Evolutionary conservation across 768 basidiomycete species (phyloP), one percentile per base, ranked within the genome.

Genomic region (Tricholoma sp.): DNA sequence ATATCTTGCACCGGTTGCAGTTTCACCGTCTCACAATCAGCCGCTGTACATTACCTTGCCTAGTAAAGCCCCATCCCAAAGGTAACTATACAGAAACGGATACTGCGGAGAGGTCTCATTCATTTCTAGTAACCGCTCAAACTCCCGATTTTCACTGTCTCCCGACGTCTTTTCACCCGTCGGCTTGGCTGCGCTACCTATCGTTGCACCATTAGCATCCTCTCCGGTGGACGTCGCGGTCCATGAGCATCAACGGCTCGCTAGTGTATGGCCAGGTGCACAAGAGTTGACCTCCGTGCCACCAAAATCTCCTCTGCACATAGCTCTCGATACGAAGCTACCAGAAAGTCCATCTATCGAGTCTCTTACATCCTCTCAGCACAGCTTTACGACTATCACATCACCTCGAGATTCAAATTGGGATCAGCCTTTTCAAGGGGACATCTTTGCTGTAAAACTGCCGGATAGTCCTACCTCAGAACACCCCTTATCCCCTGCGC

Each of bases 161-260:
- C 76, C 73, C 0, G 69, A 71, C 14, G 70, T 75, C 11, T 54
- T 54, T 18, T 75, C 75, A 9, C 75, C 74, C 0, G 51, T 67
- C 24, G 74, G 68, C n/a, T 67, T 77, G 7, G 69, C 64, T 2
- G 52, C 63, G 5, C 62, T 77, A 8, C 74, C 74, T 0, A 39
- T 54, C 1, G 67, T 74, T 19, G 74, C 73, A 5, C 74, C 76
- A 9, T 61, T 75, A 8, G 62, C 66, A 1, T 57, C 68, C 3
- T 73, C 71, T 0, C 72, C 73, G 0, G 57, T 72, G n/a, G 73
- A 73, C 55, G 46, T n/a, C n/a, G n/a, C n/a, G n/a, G n/a, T 66
- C 9, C 10, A 59, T 12, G 11, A 21, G 37, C 46, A 24, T 46
- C 37, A 24, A 7, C 22, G 11, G 22, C 11, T 24, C 19, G 22